A percentile compares a stretch with the other conserved stretches of the same genome.
These are phyloP conservation scores for Eragrostis tef DNA, from an alignment of 202 grass and related monocot genomes.

Conservation along the genomic window DNA sequence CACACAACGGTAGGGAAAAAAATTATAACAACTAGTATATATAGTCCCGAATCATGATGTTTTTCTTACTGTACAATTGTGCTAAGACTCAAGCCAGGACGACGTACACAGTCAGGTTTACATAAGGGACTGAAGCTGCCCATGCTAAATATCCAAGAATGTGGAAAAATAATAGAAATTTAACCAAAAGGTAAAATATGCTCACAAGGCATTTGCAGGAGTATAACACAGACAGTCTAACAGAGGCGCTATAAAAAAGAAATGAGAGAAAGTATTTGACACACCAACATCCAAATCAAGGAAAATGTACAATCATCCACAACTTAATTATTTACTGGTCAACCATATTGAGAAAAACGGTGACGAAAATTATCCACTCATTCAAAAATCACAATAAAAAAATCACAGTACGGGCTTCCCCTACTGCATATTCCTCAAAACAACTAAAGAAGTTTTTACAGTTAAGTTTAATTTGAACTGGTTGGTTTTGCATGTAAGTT, in stretches of 20 bases:
- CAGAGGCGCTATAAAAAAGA: not conserved
- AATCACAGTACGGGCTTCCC: too few relatives aligned
- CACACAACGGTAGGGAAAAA: not conserved
- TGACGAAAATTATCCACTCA: too few relatives aligned
- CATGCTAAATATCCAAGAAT: not conserved
- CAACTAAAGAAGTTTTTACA: too few relatives aligned
- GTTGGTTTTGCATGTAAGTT: too few relatives aligned
- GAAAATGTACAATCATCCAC: too few relatives aligned
- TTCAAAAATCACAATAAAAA: too few relatives aligned
- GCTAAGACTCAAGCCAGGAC: constrained; percentile 8
- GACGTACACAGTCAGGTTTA: constrained; percentile 1
- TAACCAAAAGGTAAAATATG: not conserved
- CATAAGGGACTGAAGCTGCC: not conserved
- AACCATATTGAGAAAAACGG: too few relatives aligned
- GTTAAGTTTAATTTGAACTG: too few relatives aligned
- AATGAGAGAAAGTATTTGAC: too few relatives aligned
- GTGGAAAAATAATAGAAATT: not conserved
- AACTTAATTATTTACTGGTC: too few relatives aligned
- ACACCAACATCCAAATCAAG: too few relatives aligned
- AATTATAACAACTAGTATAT: not conserved
- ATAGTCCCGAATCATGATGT: constrained; percentile 20
- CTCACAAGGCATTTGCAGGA: constrained; percentile 2
- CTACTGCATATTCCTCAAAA: too few relatives aligned
- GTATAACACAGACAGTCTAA: not conserved
- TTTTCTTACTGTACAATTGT: constrained; percentile 7